Percentiles rank a stretch among this genome's conserved stretches.
Evolutionary conservation across 768 basidiomycete genomes (phyloP).

Genomic region (Rhodotorula diobovata): DNA sequence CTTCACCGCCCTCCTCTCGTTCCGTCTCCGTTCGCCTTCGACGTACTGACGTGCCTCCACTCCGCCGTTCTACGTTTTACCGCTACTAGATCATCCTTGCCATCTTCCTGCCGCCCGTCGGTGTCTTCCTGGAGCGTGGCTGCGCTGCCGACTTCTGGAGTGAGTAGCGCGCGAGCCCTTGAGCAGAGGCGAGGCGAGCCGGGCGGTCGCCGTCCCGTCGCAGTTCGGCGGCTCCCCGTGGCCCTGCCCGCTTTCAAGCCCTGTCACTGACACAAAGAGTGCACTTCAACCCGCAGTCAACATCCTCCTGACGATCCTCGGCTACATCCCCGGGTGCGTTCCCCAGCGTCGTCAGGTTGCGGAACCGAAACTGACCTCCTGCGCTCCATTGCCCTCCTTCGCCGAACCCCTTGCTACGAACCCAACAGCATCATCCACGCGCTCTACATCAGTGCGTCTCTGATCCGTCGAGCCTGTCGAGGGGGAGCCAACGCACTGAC

Average conservation of each 20-base stretch:
- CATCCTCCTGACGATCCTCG: conserved; percentile 58
- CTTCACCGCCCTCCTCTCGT: conserved; percentile 5
- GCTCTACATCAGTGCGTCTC: background rate
- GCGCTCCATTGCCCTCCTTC: background rate
- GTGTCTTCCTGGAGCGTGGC: conserved; percentile 83
- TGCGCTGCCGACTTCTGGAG: conserved; percentile 69
- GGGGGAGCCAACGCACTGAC: too few relatives aligned
- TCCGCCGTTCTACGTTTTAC: too few relatives aligned
- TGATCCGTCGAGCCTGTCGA: background rate
- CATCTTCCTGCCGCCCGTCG: conserved; percentile 72
- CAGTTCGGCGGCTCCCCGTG: too few relatives aligned
- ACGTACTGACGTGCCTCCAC: too few relatives aligned
- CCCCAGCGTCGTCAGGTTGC: background rate
- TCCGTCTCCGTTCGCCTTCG: too few relatives aligned
- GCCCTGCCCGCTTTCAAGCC: background rate
- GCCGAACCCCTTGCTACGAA: too few relatives aligned
- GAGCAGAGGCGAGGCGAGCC: too few relatives aligned
- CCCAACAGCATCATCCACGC: background rate
- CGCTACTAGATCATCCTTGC: conserved; percentile 59
- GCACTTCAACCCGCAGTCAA: conserved; percentile 56
- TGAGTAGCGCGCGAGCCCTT: conserved; percentile 21
- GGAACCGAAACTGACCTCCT: too few relatives aligned
- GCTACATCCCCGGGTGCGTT: background rate
- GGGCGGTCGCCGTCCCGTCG: background rate
- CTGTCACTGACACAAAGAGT: background rate